Evolutionary conservation across 306 rosid species (phyloP).

Genomic region (Gastrolobium bilobum): DNA sequence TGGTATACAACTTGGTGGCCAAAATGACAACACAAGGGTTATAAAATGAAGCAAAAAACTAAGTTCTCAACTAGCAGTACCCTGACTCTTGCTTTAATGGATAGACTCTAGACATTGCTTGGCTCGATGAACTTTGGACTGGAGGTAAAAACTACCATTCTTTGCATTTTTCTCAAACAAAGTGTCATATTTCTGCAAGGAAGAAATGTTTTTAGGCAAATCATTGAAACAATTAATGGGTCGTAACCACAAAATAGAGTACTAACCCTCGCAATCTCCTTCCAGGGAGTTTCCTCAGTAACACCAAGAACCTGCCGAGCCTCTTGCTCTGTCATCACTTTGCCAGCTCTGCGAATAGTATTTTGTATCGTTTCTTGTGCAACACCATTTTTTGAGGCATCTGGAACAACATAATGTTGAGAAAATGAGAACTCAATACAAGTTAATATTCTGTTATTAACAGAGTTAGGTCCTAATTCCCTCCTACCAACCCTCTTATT

Average conservation of each 20-base stretch:
- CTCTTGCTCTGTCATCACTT: constrained; percentile 86
- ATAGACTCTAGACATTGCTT: constrained; percentile 80
- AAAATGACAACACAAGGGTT: background rate
- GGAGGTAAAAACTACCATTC: constrained; percentile 92
- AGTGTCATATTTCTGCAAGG: constrained; percentile 68
- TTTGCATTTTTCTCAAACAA: constrained; percentile 84
- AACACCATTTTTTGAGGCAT: constrained; percentile 56
- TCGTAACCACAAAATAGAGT: background rate
- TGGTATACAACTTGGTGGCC: constrained; percentile 30
- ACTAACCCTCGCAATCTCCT: constrained; percentile 76
- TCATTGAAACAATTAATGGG: background rate
- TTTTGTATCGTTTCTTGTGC: constrained; percentile 58
- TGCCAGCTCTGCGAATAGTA: constrained; percentile 61
- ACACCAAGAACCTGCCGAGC: constrained; percentile 94
- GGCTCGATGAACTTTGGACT: constrained; percentile 92
- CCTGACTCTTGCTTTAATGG: constrained; percentile 56
- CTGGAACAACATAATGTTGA: constrained; percentile 38
- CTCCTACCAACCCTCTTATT: too few relatives aligned
- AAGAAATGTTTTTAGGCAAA: constrained; percentile 4
- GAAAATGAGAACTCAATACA: constrained; percentile 5
- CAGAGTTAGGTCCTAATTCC: too few relatives aligned
- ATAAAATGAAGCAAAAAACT: too few relatives aligned
- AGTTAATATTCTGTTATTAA: too few relatives aligned
- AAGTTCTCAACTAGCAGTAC: constrained; percentile 64
- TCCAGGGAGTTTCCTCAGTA: constrained; percentile 81